Conservation (phyloP, 1,284 basidiomycete species). For the Apiotrichum akiyoshidainum region DNA sequence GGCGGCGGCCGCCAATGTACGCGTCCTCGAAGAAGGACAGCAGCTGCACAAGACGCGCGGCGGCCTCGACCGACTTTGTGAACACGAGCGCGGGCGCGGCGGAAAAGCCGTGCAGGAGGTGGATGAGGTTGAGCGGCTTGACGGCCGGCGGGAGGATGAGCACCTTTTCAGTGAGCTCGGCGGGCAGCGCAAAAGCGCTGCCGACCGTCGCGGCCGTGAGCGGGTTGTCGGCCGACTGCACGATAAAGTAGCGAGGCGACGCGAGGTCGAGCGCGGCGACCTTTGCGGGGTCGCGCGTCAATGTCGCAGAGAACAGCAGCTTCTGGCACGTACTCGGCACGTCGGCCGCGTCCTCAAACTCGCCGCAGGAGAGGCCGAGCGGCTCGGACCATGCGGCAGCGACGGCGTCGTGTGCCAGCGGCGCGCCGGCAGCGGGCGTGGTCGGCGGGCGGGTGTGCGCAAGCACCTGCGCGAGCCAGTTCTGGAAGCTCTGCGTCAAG, state of each 20-base stretch:
- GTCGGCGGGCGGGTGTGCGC: conserved; percentile 62
- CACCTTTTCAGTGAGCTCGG: conserved; percentile 77
- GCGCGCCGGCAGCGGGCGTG: not conserved
- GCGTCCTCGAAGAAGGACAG: conserved; percentile 76
- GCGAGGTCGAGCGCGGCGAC: conserved; percentile 76
- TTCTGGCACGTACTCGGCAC: conserved; percentile 67
- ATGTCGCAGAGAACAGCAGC: conserved; percentile 91
- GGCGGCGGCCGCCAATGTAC: conserved; percentile 40
- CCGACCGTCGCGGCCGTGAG: conserved; percentile 47
- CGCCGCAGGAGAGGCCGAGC: conserved; percentile 29
- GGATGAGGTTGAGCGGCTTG: conserved; percentile 86
- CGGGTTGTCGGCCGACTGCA: conserved; percentile 55
- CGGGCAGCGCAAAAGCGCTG: conserved; percentile 76
- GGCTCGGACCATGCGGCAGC: conserved; percentile 51
- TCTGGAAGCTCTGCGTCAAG: conserved; percentile 90
- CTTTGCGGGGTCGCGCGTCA: conserved; percentile 90
- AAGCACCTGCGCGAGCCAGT: conserved; percentile 82
- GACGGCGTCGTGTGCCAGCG: conserved; percentile 50
- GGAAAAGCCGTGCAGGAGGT: conserved; percentile 63
- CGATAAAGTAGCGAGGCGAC: conserved; percentile 83
- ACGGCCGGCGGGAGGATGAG: conserved; percentile 70
- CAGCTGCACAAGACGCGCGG: conserved; percentile 73
- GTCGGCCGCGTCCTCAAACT: conserved; percentile 20
- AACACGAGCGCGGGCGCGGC: conserved; percentile 70
- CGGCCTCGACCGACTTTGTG: conserved; percentile 92